phyloP scores from a whole-genome alignment of 1,284 basidiomycete genomes.

The Thecaphora thlaspeos region DNA sequence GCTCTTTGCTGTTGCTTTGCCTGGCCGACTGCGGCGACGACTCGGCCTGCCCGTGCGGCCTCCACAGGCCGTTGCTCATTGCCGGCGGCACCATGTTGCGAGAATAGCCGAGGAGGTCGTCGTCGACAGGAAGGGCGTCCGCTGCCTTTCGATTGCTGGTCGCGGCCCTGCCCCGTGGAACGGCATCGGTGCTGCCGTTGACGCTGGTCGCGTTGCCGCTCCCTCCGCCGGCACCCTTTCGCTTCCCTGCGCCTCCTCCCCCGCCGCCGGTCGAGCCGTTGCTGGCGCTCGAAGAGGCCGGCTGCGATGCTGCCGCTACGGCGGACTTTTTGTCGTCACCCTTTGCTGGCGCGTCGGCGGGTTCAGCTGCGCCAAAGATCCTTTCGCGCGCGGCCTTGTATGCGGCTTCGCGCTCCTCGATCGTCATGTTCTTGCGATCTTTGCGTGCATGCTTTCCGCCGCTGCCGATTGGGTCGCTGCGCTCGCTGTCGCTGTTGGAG shows the following conservation, averaged over 20 bases:
- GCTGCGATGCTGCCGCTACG: constrained; percentile 1
- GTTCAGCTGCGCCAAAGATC: constrained; percentile 41
- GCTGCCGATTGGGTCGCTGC: background rate
- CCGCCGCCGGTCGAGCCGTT: too few species aligned
- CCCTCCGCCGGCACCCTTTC: too few species aligned
- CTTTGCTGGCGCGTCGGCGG: constrained; percentile 5
- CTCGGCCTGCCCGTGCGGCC: too few species aligned
- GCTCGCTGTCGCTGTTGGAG: constrained; percentile 11
- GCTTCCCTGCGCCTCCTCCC: too few species aligned
- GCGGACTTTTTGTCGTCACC: constrained; percentile 8
- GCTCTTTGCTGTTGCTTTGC: too few species aligned
- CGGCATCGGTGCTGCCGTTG: constrained; percentile 6
- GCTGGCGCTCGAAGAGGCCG: constrained; percentile 5
- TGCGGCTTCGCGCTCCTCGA: constrained; percentile 46
- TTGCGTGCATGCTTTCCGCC: constrained; percentile 14
- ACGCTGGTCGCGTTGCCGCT: constrained; percentile 7
- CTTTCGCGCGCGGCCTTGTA: constrained; percentile 46
- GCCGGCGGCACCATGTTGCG: too few species aligned
- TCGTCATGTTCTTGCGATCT: constrained; percentile 43
- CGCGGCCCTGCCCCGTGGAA: too few species aligned
- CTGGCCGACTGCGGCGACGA: too few species aligned
- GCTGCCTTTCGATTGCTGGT: too few species aligned
- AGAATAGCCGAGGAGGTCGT: too few species aligned
- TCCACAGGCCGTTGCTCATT: too few species aligned
- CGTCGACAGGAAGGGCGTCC: too few species aligned